Evolutionary conservation across 2,329 filamentous ascomycete species (phyloP), one percentile per base, ranked within the genome.

Genomic region (Coleophoma cylindrospora): DNA sequence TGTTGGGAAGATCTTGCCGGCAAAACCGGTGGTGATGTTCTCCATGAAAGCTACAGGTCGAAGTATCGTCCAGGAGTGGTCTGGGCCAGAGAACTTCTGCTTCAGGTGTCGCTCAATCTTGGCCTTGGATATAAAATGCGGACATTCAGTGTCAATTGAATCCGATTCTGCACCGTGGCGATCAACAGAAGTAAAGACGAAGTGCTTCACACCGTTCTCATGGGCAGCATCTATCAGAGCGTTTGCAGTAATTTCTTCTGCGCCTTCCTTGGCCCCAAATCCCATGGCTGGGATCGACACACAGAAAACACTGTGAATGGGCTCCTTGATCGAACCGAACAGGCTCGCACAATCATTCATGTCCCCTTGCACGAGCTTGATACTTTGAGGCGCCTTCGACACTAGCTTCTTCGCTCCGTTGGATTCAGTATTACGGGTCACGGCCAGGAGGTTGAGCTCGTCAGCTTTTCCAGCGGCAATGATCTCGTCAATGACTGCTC

Each of bases 301-400:
- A 19, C 75, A 80, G 65, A 79, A 86, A 6, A 86, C 80, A 3
- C 80, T 80, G 74, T 76, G 81, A 50, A 83, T 72, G 2, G 70
- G 61, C 40, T 54, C 41, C 47, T 54, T 21, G 54, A 63, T 50
- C 56, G 56, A 38, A 50, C 49, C 52, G 58, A 85, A 84, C 32
- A 84, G 72, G 0, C 60, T 66, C 0, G 69, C 62, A 0, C 73
- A 68, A 40, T 83, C 66, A 51, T 79, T 70, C 6, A 85, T 68
- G 51, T 84, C 72, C 11, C 82, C 82, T 61, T 81, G 66, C 50
- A 83, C 69, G 9, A 83, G 57, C 43, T 73, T 72, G 56, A 82
- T 74, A 45, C 74, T 71, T 36, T 54, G 54, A 6, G 74, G 60
- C 1, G 74, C 72, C 50, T 70, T 67, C 14, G 66, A 47, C 7